Evolutionary conservation across 805 yeast species (phyloP).

Genomic region (Sungouiella thailandica): DNA sequence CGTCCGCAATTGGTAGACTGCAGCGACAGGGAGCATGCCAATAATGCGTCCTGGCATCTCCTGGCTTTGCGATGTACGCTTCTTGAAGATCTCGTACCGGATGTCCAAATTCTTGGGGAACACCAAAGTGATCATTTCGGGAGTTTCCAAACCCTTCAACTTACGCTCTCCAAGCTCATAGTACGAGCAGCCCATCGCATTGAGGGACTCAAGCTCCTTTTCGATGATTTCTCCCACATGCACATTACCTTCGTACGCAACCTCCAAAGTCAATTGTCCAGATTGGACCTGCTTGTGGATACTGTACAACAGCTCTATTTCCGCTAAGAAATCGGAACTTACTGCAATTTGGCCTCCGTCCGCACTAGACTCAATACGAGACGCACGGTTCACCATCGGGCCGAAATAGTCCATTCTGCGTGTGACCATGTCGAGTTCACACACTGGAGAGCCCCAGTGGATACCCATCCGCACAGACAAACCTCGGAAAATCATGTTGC

Average conservation of each 20-base stretch:
- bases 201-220: slow-evolving; percentile 58
- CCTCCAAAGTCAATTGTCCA: slow-evolving; percentile 23
- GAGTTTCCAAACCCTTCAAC: slow-evolving; percentile 90
- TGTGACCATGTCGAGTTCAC: slow-evolving; percentile 91
- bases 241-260: slow-evolving; percentile 42
- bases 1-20: slow-evolving; percentile 48
- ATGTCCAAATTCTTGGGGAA: slow-evolving; percentile 64
- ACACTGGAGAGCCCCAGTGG: slow-evolving; percentile 97
- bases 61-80: slow-evolving; percentile 16
- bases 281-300: slow-evolving; percentile 38
- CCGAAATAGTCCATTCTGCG: slow-evolving; percentile 98
- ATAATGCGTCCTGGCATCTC: slow-evolving; percentile 25
- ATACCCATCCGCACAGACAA: slow-evolving; percentile 96
- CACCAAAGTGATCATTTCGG: slow-evolving; percentile 75
- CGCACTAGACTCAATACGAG: slow-evolving; percentile 90
- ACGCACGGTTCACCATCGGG: slow-evolving; percentile 95
- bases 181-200: slow-evolving; percentile 63
- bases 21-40: slow-evolving; percentile 39
- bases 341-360: slow-evolving; percentile 97
- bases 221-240: slow-evolving; percentile 56
- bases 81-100: slow-evolving; percentile 46
- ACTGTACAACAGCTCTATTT: slow-evolving; percentile 53
- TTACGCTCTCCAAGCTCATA: slow-evolving; percentile 79
- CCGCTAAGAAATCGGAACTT: slow-evolving; percentile 75
- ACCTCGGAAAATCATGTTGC: slow-evolving; percentile 70